Base-by-base conservation (phyloP, 2,329 filamentous ascomycete species). In the Xylaria sp. region DNA sequence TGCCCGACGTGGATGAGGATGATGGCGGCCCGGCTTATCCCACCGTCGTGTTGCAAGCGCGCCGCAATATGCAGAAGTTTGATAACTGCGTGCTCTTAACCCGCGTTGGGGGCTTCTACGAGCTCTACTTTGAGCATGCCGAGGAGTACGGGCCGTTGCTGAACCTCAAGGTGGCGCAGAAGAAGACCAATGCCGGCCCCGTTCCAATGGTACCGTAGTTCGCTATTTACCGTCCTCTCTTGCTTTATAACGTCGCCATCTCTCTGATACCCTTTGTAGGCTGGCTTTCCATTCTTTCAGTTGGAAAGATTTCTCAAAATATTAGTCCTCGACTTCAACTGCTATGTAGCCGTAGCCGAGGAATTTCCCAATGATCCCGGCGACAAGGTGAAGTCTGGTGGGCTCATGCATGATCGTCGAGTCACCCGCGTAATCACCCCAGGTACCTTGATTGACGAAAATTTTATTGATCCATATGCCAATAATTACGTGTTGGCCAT, bases 101-200 rank as follows among this genome's bases (percentile, higher is more conserved):
- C 3, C 89, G 95, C 63, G 94, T 99, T 31, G 96, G 96, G 63
- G 91, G 94, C 67, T 99, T 99, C 80, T 99, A 98, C 80, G 96
- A 99, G 86, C 83, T 99, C 65, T 99, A 99, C 81, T 96, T 98
- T 78, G 92, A 97, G 74, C 94, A 99, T 77, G 96, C 96, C 11
- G 92, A 97, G 65, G 90, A 97, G 76, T 92, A 91, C 77, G 95
- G 92, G 1, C 92, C 94, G 0, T 83, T 97, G 50, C 84, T 99
- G 70, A 96, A 94, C 74, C 81, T 99, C 75, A 98, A 97, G 79
- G 89, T 97, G 61, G 90, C 91, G 2, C 87, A 87, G 62, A 96
- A 93, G 78, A 94, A 89, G 79, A 93, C 92, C n/a, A 92, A 82
- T 70, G 90, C 89, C 9, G 92, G 91, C 0, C 86, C 88, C 25